phyloP scores from a whole-genome alignment of 2,329 filamentous ascomycete genomes.

The Alternaria metachromatica region DNA sequence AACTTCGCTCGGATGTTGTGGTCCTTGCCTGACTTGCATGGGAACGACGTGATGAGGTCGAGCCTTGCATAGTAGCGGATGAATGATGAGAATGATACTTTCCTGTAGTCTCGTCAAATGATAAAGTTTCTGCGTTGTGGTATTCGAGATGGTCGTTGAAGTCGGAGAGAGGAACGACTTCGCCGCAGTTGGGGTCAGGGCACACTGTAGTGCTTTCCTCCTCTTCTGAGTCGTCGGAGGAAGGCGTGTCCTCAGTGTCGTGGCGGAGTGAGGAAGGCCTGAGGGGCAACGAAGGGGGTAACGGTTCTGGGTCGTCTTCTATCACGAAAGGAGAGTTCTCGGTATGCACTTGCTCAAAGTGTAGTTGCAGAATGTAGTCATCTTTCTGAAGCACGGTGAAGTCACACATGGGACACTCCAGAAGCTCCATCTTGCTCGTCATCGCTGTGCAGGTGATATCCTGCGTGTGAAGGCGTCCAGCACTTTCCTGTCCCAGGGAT shows the following conservation, averaged over 20 bases:
- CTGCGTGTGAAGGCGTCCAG: constrained; percentile 5
- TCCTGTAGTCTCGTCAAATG: constrained; percentile 43
- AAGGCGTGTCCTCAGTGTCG: constrained; percentile 31
- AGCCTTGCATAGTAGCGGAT: constrained; percentile 40
- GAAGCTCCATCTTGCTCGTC: constrained; percentile 25
- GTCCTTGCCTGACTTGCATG: constrained; percentile 21
- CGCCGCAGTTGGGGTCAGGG: constrained; percentile 52
- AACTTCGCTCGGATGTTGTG: constrained; percentile 33
- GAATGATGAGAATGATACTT: constrained; percentile 44
- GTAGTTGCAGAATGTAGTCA: constrained; percentile 47
- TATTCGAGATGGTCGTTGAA: constrained; percentile 57
- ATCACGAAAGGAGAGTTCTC: constrained; percentile 48
- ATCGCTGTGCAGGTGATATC: constrained; percentile 15
- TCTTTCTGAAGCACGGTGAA: constrained; percentile 37
- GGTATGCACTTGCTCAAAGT: constrained; percentile 51
- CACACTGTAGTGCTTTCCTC: constrained; percentile 47
- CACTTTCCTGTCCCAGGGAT: neutral
- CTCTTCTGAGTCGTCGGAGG: constrained; percentile 39
- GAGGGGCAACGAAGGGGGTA: constrained; percentile 29
- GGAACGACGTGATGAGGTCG: constrained; percentile 18
- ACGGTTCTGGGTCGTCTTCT: constrained; percentile 38
- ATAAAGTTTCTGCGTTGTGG: constrained; percentile 51
- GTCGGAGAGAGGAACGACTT: constrained; percentile 50
- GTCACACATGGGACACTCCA: constrained; percentile 47
- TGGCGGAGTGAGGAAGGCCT: constrained; percentile 26